Evolutionary conservation across 2,329 filamentous ascomycete species (phyloP).

Genomic region (Lachnellula suecica): DNA sequence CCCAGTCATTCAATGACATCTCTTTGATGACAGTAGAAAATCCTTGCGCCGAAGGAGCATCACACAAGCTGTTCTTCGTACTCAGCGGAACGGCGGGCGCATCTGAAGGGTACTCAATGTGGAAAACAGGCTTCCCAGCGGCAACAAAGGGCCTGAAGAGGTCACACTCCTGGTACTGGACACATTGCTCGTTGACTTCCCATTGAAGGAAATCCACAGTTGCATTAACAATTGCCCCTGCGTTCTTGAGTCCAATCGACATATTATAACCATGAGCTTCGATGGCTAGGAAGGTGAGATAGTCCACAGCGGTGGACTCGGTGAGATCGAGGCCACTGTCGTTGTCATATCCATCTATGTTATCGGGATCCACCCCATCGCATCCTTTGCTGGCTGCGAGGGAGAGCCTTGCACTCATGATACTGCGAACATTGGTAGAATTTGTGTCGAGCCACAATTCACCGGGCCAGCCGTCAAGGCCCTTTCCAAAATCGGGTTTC

Average conservation of each 20-base stretch:
- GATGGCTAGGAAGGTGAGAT: conserved; percentile 57
- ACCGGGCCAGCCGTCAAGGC: conserved; percentile 60
- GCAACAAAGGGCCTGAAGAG: conserved; percentile 57
- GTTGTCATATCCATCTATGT: conserved; percentile 67
- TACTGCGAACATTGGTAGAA: conserved; percentile 54
- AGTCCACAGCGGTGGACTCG: conserved; percentile 53
- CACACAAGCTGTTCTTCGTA: conserved; percentile 1
- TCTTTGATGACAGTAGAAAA: conserved; percentile 19
- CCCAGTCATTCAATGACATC: conserved; percentile 17
- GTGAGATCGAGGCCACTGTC: conserved; percentile 63
- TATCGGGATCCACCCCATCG: conserved; percentile 68
- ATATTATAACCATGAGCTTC: conserved; percentile 54
- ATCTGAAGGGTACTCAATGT: conserved; percentile 65
- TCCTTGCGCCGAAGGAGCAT: neutral
- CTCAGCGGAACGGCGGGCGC: neutral
- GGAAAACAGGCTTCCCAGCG: conserved; percentile 66
- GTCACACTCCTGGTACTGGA: conserved; percentile 57
- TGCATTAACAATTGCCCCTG: conserved; percentile 53
- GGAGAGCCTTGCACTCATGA: conserved; percentile 61
- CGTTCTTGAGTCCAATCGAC: conserved; percentile 68
- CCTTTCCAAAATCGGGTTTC: conserved; percentile 52
- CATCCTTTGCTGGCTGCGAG: conserved; percentile 61
- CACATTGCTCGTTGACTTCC: conserved; percentile 69
- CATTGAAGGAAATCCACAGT: conserved; percentile 56
- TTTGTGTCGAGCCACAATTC: conserved; percentile 66